Conservation (phyloP, 2,329 filamentous ascomycete genomes). For the Ophiosphaerella herpotricha region DNA sequence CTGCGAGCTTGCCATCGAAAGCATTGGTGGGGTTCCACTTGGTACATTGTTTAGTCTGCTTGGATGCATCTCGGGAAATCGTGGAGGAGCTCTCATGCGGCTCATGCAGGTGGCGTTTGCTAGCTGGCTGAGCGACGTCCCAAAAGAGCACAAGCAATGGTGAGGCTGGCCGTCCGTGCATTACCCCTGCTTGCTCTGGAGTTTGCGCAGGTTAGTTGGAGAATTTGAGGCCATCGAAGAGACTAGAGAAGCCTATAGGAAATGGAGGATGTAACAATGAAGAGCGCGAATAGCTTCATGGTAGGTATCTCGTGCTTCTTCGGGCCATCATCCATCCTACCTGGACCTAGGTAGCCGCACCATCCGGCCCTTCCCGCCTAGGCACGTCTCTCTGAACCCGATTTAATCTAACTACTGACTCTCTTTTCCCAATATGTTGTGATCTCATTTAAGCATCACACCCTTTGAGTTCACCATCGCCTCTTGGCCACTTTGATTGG, state of each 20-base stretch:
- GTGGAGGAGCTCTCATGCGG: background rate
- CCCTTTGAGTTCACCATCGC: background rate
- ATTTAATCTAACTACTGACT: background rate
- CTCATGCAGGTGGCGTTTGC: slow-evolving; percentile 2
- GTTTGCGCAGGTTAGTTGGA: background rate
- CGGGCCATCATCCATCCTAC: no score
- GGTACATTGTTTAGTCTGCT: no score
- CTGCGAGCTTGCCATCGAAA: no score
- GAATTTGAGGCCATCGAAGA: no score
- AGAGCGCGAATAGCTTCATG: no score
- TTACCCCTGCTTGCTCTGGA: background rate
- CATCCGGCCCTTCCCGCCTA: background rate
- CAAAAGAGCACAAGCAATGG: background rate
- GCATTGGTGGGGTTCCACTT: no score
- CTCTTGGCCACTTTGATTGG: background rate
- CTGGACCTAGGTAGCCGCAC: no score
- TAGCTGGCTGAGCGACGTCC: slow-evolving; percentile 2
- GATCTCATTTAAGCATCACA: background rate
- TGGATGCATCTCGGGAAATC: background rate
- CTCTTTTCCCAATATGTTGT: background rate
- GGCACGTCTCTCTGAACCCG: background rate
- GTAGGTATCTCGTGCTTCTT: no score
- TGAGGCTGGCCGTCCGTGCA: slow-evolving; percentile 1
- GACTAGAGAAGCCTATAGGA: no score
- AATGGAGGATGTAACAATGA: no score